These are phyloP conservation scores for Trichoderma sp. DNA, from an alignment of 2,329 filamentous ascomycete species.

Conservation along the genomic window DNA sequence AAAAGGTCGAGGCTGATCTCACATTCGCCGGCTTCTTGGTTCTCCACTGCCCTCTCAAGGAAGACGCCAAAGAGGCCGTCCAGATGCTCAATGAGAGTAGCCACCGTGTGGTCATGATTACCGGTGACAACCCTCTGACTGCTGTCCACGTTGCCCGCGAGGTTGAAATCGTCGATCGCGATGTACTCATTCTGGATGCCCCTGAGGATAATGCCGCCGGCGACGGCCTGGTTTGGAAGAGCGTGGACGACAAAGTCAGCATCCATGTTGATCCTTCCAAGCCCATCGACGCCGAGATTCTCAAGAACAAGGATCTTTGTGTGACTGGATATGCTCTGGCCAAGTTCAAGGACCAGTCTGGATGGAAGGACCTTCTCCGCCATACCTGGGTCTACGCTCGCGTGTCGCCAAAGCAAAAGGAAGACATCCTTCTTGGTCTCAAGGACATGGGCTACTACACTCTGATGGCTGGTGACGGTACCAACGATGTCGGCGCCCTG, in stretches of 20 bases:
- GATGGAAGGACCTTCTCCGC: slow-evolving; percentile 75
- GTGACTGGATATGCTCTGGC: slow-evolving; percentile 91
- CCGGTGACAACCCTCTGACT: slow-evolving; percentile 94
- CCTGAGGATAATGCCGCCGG: slow-evolving; percentile 85
- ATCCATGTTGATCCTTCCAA: slow-evolving; percentile 84
- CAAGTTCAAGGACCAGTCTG: slow-evolving; percentile 81
- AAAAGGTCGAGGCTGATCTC: slow-evolving; percentile 82
- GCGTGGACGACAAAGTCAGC: slow-evolving; percentile 84
- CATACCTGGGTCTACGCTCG: slow-evolving; percentile 97
- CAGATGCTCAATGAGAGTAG: slow-evolving; percentile 99
- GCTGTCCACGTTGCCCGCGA: slow-evolving; percentile 93
- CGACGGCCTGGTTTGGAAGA: slow-evolving; percentile 87
- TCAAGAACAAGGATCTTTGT: slow-evolving; percentile 87
- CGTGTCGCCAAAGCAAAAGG: slow-evolving; percentile 98
- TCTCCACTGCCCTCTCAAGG: slow-evolving; percentile 92
- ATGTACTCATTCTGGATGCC: slow-evolving; percentile 91
- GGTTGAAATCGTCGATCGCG: slow-evolving; percentile 96
- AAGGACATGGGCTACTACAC: slow-evolving; percentile 98
- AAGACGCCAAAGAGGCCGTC: slow-evolving; percentile 90
- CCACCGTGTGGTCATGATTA: slow-evolving; percentile 98
- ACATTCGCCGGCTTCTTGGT: slow-evolving; percentile 95
- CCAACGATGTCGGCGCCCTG: slow-evolving; percentile 94
- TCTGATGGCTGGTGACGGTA: slow-evolving; percentile 97
- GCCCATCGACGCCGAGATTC: slow-evolving; percentile 76
- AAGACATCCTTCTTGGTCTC: slow-evolving; percentile 93